Percentiles rank a stretch among this genome's conserved stretches.
Evolutionary conservation across 1,284 basidiomycete genomes (phyloP).

Genomic region (Acaromyces ingoldii): DNA sequence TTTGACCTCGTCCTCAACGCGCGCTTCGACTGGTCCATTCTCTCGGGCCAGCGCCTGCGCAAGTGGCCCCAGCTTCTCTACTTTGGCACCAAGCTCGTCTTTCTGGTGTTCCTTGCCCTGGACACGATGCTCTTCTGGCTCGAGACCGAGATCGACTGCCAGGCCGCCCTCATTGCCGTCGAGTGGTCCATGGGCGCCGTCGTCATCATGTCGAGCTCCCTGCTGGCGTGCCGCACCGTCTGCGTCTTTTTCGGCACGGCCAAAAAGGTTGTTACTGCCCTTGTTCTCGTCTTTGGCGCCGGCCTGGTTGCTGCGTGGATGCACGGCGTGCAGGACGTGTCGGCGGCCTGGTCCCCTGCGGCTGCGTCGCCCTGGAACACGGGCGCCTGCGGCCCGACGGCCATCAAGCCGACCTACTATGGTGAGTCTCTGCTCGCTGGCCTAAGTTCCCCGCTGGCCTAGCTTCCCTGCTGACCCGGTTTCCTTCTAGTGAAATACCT

Average conservation of each 20-base stretch:
- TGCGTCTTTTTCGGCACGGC: conserved; percentile 11
- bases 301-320: conserved; percentile 10
- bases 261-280: background rate
- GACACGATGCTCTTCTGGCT: conserved; percentile 3
- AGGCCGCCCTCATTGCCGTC: conserved; percentile 1
- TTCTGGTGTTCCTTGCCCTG: conserved; percentile 4
- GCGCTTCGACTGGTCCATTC: conserved; percentile 9
- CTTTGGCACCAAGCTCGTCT: conserved; percentile 12
- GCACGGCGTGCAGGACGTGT: conserved; percentile 5
- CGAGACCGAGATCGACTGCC: conserved; percentile 8
- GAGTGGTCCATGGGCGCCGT: conserved; percentile 12
- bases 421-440: too few relatives aligned
- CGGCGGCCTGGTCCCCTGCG: conserved; percentile 1
- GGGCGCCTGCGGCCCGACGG: conserved; percentile 7
- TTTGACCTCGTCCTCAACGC: conserved; percentile 2
- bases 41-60: conserved; percentile 8
- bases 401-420: conserved; percentile 5
- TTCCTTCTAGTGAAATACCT: conserved; percentile 14
- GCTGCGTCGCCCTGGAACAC: conserved; percentile 5
- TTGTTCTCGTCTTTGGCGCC: background rate
- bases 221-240: conserved; percentile 15
- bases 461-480: too few relatives aligned
- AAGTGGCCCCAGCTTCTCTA: conserved; percentile 11
- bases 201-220: conserved; percentile 5
- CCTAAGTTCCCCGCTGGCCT: too few relatives aligned